Conservation (phyloP, 2,329 filamentous ascomycete species). For the Myriosclerotinia duriaeana region DNA sequence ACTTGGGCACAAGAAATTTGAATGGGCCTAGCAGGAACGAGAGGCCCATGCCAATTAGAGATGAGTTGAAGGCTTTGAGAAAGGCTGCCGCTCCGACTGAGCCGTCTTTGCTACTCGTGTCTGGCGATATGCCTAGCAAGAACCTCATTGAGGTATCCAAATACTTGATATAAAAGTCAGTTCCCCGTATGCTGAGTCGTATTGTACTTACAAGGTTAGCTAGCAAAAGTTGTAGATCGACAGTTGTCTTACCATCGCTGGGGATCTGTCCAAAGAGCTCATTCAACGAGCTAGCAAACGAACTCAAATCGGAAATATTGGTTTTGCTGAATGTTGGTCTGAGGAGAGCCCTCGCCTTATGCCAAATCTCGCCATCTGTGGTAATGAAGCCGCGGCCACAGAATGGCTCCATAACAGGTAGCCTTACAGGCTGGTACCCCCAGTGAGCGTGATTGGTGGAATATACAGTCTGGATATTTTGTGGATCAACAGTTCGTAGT, state of each 20-base stretch:
- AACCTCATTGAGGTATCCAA: conserved; percentile 16
- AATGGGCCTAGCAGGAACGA: conserved; percentile 15
- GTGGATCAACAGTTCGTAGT: conserved; percentile 13
- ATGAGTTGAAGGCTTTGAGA: conserved; percentile 9
- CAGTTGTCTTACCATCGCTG: neutral
- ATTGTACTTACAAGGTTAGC: conserved; percentile 14
- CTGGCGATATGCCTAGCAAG: neutral
- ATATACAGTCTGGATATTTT: conserved; percentile 9
- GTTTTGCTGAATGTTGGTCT: conserved; percentile 10
- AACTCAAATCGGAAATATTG: neutral
- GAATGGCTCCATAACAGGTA: conserved; percentile 8
- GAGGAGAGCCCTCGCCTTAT: neutral
- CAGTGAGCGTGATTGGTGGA: conserved; percentile 3
- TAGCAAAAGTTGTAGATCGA: conserved; percentile 6
- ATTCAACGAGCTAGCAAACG: neutral
- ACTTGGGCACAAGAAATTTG: conserved; percentile 10
- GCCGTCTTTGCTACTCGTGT: neutral
- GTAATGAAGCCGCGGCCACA: conserved; percentile 20
- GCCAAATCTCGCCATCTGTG: conserved; percentile 18
- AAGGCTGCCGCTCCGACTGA: neutral
- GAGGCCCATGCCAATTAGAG: conserved; percentile 14
- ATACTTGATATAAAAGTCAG: neutral
- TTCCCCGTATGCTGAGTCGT: neutral
- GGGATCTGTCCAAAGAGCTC: neutral
- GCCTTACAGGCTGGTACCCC: neutral